These are phyloP conservation scores for Hymenoscyphus scutula DNA, from an alignment of 2,329 filamentous ascomycete genomes.

Conservation along the genomic window DNA sequence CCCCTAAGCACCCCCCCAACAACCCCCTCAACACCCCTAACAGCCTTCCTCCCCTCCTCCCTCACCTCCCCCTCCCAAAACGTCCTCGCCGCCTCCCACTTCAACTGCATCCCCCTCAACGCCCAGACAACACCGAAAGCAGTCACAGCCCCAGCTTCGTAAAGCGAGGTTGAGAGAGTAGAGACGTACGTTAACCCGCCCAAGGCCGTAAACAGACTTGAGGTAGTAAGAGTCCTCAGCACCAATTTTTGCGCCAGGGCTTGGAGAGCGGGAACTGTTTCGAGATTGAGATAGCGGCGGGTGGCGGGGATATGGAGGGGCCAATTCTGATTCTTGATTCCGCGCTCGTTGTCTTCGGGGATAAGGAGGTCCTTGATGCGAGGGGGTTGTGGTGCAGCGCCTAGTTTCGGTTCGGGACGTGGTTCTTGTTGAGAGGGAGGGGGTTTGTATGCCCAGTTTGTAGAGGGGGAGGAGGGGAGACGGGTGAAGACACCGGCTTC, in stretches of 20 bases:
- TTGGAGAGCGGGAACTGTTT: constrained; percentile 68
- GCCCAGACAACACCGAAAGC: constrained; percentile 61
- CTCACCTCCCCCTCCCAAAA: constrained; percentile 67
- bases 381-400: constrained; percentile 18
- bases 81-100: constrained; percentile 58
- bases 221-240: constrained; percentile 68
- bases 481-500: constrained; percentile 59
- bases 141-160: constrained; percentile 61
- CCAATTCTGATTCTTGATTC: constrained; percentile 49
- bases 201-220: constrained; percentile 56
- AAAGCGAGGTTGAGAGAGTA: constrained; percentile 50
- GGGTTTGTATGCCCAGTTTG: constrained; percentile 34
- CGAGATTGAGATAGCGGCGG: constrained; percentile 62
- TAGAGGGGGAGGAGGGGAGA: too few relatives aligned
- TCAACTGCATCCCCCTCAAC: constrained; percentile 57
- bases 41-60: constrained; percentile 63
- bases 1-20: constrained; percentile 47
- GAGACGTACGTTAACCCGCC: constrained; percentile 57
- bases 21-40: constrained; percentile 54
- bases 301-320: constrained; percentile 71
- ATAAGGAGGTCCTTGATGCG: constrained; percentile 25
- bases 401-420: too few relatives aligned
- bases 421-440: too few relatives aligned
- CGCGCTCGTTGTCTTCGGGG: constrained; percentile 19
- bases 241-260: constrained; percentile 72